These are phyloP conservation scores for Suhomyces guaymorum DNA, from an alignment of 1,139 yeast species.

Conservation along the genomic window DNA sequence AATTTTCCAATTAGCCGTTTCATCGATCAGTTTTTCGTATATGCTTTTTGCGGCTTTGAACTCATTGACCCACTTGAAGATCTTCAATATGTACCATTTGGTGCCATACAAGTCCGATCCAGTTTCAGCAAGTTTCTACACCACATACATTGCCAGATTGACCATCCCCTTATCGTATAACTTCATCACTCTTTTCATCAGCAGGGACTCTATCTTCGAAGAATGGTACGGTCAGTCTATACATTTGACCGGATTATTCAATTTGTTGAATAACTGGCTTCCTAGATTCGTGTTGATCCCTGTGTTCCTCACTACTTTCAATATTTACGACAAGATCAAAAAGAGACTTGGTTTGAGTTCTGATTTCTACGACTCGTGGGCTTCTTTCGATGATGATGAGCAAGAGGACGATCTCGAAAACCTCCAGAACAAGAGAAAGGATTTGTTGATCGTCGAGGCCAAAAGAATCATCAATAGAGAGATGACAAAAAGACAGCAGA, in stretches of 20 bases:
- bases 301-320: conserved; percentile 60
- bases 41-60: conserved; percentile 68
- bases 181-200: conserved; percentile 64
- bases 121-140: conserved; percentile 72
- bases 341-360: conserved; percentile 44
- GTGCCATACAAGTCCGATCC: conserved; percentile 71
- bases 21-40: conserved; percentile 53
- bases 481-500: conserved; percentile 29
- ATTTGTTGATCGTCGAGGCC: conserved; percentile 45
- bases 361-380: conserved; percentile 56
- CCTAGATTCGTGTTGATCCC: conserved; percentile 76
- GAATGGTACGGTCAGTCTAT: conserved; percentile 73
- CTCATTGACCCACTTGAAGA: conserved; percentile 64
- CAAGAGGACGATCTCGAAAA: conserved; percentile 16
- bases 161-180: conserved; percentile 83
- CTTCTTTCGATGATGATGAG: conserved; percentile 16
- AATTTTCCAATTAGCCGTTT: conserved; percentile 37
- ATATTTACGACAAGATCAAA: conserved; percentile 67
- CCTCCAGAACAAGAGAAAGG: conserved; percentile 30
- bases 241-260: conserved; percentile 73
- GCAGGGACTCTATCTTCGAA: conserved; percentile 50
- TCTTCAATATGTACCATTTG: conserved; percentile 76
- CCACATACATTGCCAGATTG: conserved; percentile 78
- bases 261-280: conserved; percentile 67
- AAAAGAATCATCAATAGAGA: conserved; percentile 43